These are phyloP conservation scores for Tetrahymena elliotti DNA, from an alignment of 73 alveolate species.

Conservation along the genomic window DNA sequence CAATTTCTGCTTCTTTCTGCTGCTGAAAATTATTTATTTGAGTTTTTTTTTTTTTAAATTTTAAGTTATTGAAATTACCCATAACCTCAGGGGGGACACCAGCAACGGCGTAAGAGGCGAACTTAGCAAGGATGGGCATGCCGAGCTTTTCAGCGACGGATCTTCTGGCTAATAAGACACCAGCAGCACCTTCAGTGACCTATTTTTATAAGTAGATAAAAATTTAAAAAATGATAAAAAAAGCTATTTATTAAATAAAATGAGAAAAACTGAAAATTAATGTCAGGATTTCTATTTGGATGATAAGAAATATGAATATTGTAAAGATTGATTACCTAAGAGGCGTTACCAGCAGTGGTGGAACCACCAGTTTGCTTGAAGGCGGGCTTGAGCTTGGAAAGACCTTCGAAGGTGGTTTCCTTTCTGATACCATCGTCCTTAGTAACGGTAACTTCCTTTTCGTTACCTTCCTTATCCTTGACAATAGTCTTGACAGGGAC, in stretches of 20 bases:
- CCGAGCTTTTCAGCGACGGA: constrained; percentile 81
- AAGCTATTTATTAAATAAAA: neutral
- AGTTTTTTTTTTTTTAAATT: too few relatives aligned
- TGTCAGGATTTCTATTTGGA: neutral
- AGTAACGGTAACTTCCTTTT: constrained; percentile 54
- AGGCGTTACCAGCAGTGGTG: constrained; percentile 99
- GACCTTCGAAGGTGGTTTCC: constrained; percentile 79
- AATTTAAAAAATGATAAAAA: neutral
- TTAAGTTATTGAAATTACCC: constrained; percentile 59
- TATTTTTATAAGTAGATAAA: constrained; percentile 36
- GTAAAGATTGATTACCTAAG: constrained; percentile 20
- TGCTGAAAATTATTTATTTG: neutral
- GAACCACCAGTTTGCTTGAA: constrained; percentile 92
- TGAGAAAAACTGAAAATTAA: neutral
- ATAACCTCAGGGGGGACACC: constrained; percentile 99
- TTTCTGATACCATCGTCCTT: constrained; percentile 95
- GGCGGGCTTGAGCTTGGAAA: constrained; percentile 91
- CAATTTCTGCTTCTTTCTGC: neutral
- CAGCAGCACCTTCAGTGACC: constrained; percentile 99
- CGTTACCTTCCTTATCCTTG: constrained; percentile 65
- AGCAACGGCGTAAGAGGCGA: constrained; percentile 88
- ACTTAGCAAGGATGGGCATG: constrained; percentile 85
- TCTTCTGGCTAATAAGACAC: constrained; percentile 91
- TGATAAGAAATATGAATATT: neutral
- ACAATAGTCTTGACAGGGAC: constrained; percentile 79